Percentiles rank a stretch among this genome's conserved stretches.
phyloP scores from a whole-genome alignment of 331 rosid species.

The Prunus yedoensis region DNA sequence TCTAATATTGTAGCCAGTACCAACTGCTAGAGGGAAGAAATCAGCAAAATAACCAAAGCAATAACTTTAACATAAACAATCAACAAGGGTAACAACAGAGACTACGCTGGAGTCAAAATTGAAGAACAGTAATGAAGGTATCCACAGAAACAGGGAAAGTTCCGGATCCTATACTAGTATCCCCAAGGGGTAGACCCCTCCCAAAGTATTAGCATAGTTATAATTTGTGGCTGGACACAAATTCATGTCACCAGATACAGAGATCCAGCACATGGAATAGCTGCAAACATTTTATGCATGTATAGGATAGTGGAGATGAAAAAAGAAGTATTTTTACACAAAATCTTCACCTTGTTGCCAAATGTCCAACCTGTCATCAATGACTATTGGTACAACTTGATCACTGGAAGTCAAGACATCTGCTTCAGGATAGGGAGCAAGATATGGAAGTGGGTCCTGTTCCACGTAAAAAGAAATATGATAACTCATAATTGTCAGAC shows the following conservation, averaged over 20 bases:
- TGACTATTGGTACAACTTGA: conserved; percentile 85
- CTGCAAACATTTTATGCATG: not conserved
- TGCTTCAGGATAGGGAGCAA: conserved; percentile 85
- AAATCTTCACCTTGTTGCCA: conserved; percentile 77
- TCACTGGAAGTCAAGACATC: conserved; percentile 93
- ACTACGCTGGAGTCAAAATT: not conserved
- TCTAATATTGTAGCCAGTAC: conserved; percentile 87
- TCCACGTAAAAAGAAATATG: no score
- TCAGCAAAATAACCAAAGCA: not conserved
- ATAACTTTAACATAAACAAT: not conserved
- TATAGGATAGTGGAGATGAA: not conserved
- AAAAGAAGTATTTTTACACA: not conserved
- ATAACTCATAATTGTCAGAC: no score
- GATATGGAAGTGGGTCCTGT: conserved; percentile 79
- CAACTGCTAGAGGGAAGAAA: conserved; percentile 39
- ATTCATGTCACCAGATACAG: not conserved
- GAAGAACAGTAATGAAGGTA: not conserved
- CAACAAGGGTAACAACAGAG: not conserved
- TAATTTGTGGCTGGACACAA: not conserved
- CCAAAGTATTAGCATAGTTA: not conserved
- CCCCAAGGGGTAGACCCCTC: not conserved
- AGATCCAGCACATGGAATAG: not conserved
- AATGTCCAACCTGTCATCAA: conserved; percentile 81
- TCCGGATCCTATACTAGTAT: no score
- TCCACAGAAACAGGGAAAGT: not conserved